These are phyloP conservation scores for Globisporangium sylvaticum DNA, from an alignment of 352 stramenopile species.

Conservation along the genomic window DNA sequence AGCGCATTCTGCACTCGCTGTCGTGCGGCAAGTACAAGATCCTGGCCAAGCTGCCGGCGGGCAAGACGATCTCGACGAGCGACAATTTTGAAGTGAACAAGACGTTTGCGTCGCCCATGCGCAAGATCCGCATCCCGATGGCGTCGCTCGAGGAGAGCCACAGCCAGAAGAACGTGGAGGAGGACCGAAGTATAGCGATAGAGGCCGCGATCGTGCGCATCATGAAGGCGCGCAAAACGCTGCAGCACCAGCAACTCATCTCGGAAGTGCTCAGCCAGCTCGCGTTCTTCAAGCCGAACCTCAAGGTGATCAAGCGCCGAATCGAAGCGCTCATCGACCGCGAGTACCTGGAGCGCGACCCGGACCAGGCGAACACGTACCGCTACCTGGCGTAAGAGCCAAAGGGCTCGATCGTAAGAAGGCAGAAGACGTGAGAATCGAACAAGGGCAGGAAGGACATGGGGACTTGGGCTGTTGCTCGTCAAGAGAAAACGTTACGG, in stretches of 20 bases:
- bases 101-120: slow-evolving; percentile 93
- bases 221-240: slow-evolving; percentile 98
- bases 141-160: slow-evolving; percentile 96
- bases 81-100: slow-evolving; percentile 95
- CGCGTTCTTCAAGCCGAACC: slow-evolving; percentile 97
- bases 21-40: slow-evolving; percentile 99
- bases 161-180: slow-evolving; percentile 98
- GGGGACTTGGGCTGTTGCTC: neutral
- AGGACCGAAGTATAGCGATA: slow-evolving; percentile 96
- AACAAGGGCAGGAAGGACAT: neutral
- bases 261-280: slow-evolving; percentile 97
- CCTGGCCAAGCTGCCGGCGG: slow-evolving; percentile 90
- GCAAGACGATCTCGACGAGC: slow-evolving; percentile 93
- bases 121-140: slow-evolving; percentile 98
- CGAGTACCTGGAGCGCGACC: slow-evolving; percentile 97
- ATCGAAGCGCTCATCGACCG: slow-evolving; percentile 98
- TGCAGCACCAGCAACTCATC: slow-evolving; percentile 97
- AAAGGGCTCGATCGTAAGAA: neutral
- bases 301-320: slow-evolving; percentile 96
- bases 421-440: neutral
- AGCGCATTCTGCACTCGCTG: slow-evolving; percentile 98
- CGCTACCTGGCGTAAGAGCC: slow-evolving; percentile 91
- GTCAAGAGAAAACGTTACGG: neutral
- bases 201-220: slow-evolving; percentile 99
- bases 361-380: slow-evolving; percentile 95